Evolutionary conservation across 495 filamentous ascomycete genomes (phyloP).

Genomic region (Talaromyces nanjingensis): DNA sequence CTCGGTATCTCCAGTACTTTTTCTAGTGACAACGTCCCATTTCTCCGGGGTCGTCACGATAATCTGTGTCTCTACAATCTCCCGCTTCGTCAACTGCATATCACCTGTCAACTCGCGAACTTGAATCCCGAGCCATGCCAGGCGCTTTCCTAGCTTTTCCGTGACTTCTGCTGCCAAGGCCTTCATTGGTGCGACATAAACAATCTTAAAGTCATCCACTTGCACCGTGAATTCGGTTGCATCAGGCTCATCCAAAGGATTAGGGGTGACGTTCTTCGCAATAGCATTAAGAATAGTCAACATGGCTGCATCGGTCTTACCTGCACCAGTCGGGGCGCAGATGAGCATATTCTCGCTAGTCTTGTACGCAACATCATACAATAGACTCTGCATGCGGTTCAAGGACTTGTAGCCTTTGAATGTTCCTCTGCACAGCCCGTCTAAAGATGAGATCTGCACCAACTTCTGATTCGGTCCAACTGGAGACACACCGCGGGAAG

Average conservation of each 20-base stretch:
- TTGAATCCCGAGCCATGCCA: conserved; percentile 85
- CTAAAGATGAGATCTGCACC: conserved; percentile 71
- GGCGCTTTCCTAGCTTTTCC: conserved; percentile 86
- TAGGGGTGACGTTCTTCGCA: conserved; percentile 73
- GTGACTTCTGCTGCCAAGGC: conserved; percentile 95
- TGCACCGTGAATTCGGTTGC: conserved; percentile 70
- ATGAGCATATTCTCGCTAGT: conserved; percentile 98
- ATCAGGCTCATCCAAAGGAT: conserved; percentile 64
- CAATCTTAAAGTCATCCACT: conserved; percentile 89
- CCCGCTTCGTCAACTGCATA: conserved; percentile 96
- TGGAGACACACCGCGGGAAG: conserved; percentile 62
- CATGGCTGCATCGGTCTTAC: conserved; percentile 99
- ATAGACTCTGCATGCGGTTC: conserved; percentile 96
- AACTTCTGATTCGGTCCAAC: conserved; percentile 65
- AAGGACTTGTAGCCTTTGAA: conserved; percentile 90
- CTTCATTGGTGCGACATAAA: conserved; percentile 91
- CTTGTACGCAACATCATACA: conserved; percentile 92
- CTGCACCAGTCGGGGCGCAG: conserved; percentile 94
- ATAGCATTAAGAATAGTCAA: conserved; percentile 86
- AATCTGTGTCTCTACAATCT: conserved; percentile 95
- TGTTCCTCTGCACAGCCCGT: conserved; percentile 82
- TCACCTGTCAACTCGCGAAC: conserved; percentile 95
- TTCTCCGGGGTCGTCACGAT: conserved; percentile 99
- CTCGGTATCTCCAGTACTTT: conserved; percentile 95
- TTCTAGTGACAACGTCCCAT: conserved; percentile 97